Evolutionary conservation across 2,329 filamentous ascomycete species (phyloP), one percentile per base, ranked within the genome.

Genomic region (Verticillium isaacii): DNA sequence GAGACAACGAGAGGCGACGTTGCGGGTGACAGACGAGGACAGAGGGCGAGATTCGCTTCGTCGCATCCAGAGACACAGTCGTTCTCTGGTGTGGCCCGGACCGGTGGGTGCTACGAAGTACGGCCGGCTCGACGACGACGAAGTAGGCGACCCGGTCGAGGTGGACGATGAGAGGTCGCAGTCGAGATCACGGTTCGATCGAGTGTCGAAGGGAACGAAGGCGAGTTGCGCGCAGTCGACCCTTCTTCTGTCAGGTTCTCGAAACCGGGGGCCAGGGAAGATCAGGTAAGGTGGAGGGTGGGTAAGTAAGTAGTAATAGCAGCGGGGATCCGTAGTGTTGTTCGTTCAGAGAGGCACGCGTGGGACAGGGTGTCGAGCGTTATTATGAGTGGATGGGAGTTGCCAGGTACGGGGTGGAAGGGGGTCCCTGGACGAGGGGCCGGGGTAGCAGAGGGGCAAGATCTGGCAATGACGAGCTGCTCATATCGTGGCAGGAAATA

Each of bases 31-130:
- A 12, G 12, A 25, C 41, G 41, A 50, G 41, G 12, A 11, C 3
- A 25, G n/a, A 50, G 8, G 41, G 41, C 41, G 41, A 50, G 9
- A 11, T 25, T 19, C n/a, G 41, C 12, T 50, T 23, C 7, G 62
- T 65, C 59, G 61, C 64, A 66, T 63, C 60, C 57, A 61, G 61
- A 57, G 17, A n/a, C 34, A 55, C 58, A 12, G 60, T 29, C 25
- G 59, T 57, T 19, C 41, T 34, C 41, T 34, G 50, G 55, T 61
- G 41, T 32, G 41, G 39, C 34, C 15, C 5, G 55, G n/a, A 50
- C 41, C 8, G 9, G 19, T 50, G 41, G 19, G 19, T 50, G 41
- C 41, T n/a, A n/a, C n/a, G 5, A 19, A n/a, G n/a, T 25, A 19
- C 39, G 39, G n/a, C 36, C 37, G 57, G 57, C 57, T 58, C 56